Conservation (phyloP, 768 basidiomycete species). For the Pisolithus tinctorius region DNA sequence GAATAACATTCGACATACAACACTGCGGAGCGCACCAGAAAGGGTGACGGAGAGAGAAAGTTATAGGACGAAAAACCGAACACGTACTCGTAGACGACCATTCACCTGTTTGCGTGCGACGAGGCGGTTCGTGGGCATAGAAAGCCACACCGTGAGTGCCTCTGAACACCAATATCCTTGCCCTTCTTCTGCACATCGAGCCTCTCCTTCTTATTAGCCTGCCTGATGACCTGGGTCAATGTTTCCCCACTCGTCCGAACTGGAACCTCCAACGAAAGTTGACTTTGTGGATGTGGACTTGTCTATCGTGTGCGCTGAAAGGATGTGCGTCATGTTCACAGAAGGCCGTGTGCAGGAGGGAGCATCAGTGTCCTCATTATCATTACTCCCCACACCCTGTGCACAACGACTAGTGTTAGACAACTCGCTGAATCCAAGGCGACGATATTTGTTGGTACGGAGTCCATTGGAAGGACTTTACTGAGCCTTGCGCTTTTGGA, state of each 20-base stretch:
- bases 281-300: background rate
- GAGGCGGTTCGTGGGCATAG: background rate
- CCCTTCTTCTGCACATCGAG: background rate
- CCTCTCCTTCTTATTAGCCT: conserved; percentile 1
- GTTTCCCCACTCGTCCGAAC: conserved; percentile 8
- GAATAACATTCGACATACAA: background rate
- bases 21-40: background rate
- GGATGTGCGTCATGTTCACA: background rate
- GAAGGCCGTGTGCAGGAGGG: conserved; percentile 9
- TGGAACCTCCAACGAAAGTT: conserved; percentile 7
- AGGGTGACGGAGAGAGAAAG: background rate
- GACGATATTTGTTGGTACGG: conserved; percentile 14
- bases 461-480: conserved; percentile 3
- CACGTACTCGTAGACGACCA: conserved; percentile 12
- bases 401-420: background rate
- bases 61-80: background rate
- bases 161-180: background rate
- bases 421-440: conserved; percentile 8
- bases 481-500: conserved; percentile 22
- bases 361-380: background rate
- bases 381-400: background rate
- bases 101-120: background rate
- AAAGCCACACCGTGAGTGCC: too few relatives aligned
- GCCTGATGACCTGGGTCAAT: conserved; percentile 14
- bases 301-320: background rate